Evolutionary conservation across 805 yeast genomes (phyloP), one percentile per base, ranked within the genome.

Genomic region (Lipomyces mesembrius): DNA sequence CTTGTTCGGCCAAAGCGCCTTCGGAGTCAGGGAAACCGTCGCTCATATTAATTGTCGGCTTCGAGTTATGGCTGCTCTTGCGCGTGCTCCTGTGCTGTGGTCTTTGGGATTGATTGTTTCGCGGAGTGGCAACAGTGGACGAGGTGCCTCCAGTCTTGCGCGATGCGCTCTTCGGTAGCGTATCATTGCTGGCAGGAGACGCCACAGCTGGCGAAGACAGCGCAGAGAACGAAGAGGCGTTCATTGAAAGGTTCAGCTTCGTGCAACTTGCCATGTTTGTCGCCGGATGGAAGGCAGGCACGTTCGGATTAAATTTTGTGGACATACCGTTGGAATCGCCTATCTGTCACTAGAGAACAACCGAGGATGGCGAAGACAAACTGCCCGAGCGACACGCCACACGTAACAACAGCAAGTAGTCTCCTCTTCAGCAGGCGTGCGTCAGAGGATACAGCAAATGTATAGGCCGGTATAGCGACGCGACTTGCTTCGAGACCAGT

Each of bases 1-100:
- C 71, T 61, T 64, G 70, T 53, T 66, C 70, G 8, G 65, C 61
- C 7, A 66, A 43, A 17, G 61, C 65, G 32, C 62, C 64, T 27
- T 64, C 70, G 27, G 60, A 51, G 57, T 64, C 67, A 14, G 56
- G 29, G 34, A 37, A 62, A 12, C 39, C 46, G 34, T 61, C 68
- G 35, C 52, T 57, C 63, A 61, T 57, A 43, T 63, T 66, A 29
- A 68, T 46, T 17, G 52, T 54, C 17, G 71, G 71, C 64, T 66
- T 66, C 11, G 56, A 39, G 49, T 66, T 68, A 39, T 57, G 64
- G 55, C 62, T 51, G 27, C 56, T 35, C 60, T 63, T 68, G 9
- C 70, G 64, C 46, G 65, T n/a, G 43, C 20, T 66, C 59, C 39
- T 52, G 51, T 66, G 70, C 52, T 60, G 57, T 11, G 59, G 62